These are phyloP conservation scores for Monosporascus sp. DNA, from an alignment of 2,329 filamentous ascomycete genomes.

Conservation along the genomic window DNA sequence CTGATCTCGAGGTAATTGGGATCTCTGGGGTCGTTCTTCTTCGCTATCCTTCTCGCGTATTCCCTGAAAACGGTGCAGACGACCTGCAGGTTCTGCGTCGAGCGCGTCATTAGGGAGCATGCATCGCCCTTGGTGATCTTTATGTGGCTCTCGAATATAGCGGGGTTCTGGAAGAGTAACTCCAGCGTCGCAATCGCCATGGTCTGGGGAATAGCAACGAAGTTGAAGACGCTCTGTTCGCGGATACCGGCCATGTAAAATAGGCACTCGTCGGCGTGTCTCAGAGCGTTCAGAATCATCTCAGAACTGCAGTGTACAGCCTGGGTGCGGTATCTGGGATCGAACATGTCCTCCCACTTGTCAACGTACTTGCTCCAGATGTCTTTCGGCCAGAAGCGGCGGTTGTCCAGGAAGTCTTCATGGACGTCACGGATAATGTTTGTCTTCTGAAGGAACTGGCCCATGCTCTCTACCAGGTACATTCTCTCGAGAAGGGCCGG, in stretches of 20 bases:
- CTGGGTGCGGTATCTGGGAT: constrained; percentile 68
- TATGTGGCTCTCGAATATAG: constrained; percentile 78
- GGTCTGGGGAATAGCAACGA: constrained; percentile 89
- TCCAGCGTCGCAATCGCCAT: constrained; percentile 98
- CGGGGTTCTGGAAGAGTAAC: constrained; percentile 84
- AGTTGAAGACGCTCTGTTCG: constrained; percentile 98
- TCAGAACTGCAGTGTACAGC: constrained; percentile 85
- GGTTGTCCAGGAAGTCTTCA: constrained; percentile 82
- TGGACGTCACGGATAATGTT: constrained; percentile 96
- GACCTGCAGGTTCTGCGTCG: constrained; percentile 79
- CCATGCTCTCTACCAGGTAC: constrained; percentile 89
- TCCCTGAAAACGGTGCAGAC: constrained; percentile 77
- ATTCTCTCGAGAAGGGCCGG: constrained; percentile 73
- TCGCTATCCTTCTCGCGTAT: constrained; percentile 76
- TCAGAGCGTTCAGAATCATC: constrained; percentile 87
- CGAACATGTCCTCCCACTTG: constrained; percentile 84
- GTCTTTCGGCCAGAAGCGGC: constrained; percentile 91
- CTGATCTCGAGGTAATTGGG: constrained; percentile 91
- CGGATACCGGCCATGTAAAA: constrained; percentile 94
- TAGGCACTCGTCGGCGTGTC: constrained; percentile 86
- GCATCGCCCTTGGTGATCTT: constrained; percentile 97
- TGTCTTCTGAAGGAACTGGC: constrained; percentile 93
- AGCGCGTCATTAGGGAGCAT: constrained; percentile 85
- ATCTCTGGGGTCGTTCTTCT: constrained; percentile 90
- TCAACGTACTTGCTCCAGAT: constrained; percentile 96